phyloP scores from a whole-genome alignment of 1,284 basidiomycete genomes.

The Rhizopogon parksii region DNA sequence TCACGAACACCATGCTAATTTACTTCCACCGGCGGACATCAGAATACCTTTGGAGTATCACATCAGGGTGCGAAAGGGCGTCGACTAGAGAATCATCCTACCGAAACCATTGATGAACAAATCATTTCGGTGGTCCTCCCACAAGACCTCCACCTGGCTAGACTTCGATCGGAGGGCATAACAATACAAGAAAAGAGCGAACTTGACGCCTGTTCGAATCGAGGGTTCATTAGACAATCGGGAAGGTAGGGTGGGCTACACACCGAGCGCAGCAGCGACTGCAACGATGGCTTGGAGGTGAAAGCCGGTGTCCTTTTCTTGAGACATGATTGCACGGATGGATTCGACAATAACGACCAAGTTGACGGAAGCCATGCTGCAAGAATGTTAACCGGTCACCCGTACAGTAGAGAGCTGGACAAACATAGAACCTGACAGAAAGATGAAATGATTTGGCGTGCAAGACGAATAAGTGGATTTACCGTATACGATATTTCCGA shows the following conservation, averaged over 20 bases:
- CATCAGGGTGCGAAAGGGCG: slow-evolving; percentile 8
- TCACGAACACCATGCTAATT: slow-evolving; percentile 73
- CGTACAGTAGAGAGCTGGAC: slow-evolving; percentile 20
- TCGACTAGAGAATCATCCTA: slow-evolving; percentile 24
- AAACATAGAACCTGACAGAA: slow-evolving; percentile 57
- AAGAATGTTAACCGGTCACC: slow-evolving; percentile 12
- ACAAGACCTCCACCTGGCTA: slow-evolving; percentile 88
- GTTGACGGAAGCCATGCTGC: slow-evolving; percentile 80
- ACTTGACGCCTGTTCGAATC: slow-evolving; percentile 62
- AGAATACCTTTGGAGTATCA: slow-evolving; percentile 61
- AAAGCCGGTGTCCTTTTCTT: slow-evolving; percentile 58
- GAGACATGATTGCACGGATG: slow-evolving; percentile 59
- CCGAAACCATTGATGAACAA: slow-evolving; percentile 77
- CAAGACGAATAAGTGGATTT: slow-evolving; percentile 20
- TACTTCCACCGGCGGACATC: slow-evolving; percentile 87
- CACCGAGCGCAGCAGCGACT: slow-evolving; percentile 77
- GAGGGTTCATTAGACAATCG: slow-evolving; percentile 6
- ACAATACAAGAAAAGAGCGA: slow-evolving; percentile 84
- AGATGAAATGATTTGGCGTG: slow-evolving; percentile 5
- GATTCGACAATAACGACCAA: slow-evolving; percentile 84
- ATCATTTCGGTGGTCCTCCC: slow-evolving; percentile 94
- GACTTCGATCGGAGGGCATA: slow-evolving; percentile 70
- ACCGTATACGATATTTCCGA: slow-evolving; percentile 89
- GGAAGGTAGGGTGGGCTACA: slow-evolving; percentile 8
- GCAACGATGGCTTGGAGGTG: slow-evolving; percentile 79